Percentiles rank a stretch among this genome's conserved stretches.
phyloP scores from a whole-genome alignment of 305 asterid genomes.

The Fraxinus greggii region DNA sequence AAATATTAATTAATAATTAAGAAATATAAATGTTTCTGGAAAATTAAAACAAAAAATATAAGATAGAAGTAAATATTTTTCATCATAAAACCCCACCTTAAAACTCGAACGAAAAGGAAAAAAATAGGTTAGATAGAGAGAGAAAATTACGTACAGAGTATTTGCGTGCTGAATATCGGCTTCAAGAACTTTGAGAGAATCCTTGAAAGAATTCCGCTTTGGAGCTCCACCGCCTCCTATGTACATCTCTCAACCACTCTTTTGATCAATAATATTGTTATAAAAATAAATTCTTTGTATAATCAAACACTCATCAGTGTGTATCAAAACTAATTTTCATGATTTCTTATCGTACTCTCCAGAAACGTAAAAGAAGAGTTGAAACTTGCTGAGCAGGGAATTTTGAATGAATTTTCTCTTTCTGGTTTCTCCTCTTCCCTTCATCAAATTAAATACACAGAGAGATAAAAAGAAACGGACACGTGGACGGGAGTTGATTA shows the following conservation, averaged over 20 bases:
- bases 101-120: not conserved
- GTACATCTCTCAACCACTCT: not conserved
- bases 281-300: not conserved
- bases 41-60: not conserved
- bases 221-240: slow-evolving; percentile 20
- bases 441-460: not conserved
- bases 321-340: not conserved
- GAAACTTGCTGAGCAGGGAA: not conserved
- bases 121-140: not conserved
- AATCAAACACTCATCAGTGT: not conserved
- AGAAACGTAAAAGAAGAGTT: not conserved
- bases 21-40: not conserved
- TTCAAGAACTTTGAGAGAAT: slow-evolving; percentile 35
- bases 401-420: not conserved
- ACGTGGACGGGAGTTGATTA: not conserved
- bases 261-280: not conserved
- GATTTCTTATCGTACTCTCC: not conserved
- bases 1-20: not conserved
- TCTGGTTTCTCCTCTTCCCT: not conserved
- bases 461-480: not conserved
- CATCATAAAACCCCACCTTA: not conserved
- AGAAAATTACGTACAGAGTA: slow-evolving; percentile 22
- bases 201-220: slow-evolving; percentile 30
- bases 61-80: not conserved
- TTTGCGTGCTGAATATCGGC: slow-evolving; percentile 39